These are phyloP conservation scores for Cordyceps cateniannulata DNA, from an alignment of 2,329 filamentous ascomycete genomes.

Conservation along the genomic window DNA sequence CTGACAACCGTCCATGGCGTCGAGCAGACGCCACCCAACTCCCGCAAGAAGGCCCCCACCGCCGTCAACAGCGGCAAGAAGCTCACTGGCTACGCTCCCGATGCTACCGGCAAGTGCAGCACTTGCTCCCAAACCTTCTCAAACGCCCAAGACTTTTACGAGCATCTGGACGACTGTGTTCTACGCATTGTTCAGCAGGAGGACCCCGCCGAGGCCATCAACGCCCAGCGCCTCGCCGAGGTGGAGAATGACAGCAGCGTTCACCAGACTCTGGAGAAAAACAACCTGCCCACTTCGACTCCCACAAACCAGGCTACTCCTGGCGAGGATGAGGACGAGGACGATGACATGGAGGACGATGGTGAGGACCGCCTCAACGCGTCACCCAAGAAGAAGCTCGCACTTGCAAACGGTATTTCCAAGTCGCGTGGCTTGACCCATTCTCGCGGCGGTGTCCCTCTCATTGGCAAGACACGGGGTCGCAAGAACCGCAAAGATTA, in stretches of 20 bases:
- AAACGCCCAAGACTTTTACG: conserved; percentile 96
- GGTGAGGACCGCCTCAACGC: conserved; percentile 48
- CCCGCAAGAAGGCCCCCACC: conserved; percentile 61
- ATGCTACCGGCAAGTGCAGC: conserved; percentile 89
- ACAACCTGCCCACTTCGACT: conserved; percentile 46
- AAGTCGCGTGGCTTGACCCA: conserved; percentile 70
- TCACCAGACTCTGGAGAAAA: conserved; percentile 57
- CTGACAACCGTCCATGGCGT: conserved; percentile 85
- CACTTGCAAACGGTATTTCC: conserved; percentile 50
- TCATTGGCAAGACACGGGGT: conserved; percentile 53
- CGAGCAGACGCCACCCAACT: conserved; percentile 88
- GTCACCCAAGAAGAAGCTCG: conserved; percentile 48
- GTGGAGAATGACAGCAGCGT: conserved; percentile 59
- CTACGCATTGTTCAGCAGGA: conserved; percentile 66
- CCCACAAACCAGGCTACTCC: conserved; percentile 22
- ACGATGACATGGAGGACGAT: conserved; percentile 40
- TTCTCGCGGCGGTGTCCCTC: conserved; percentile 65
- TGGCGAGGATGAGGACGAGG: conserved; percentile 48
- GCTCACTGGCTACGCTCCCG: conserved; percentile 62
- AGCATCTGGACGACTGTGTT: conserved; percentile 81
- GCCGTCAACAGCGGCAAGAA: conserved; percentile 50
- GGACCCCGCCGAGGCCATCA: conserved; percentile 63
- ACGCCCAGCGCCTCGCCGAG: conserved; percentile 58
- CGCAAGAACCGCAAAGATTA: conserved; percentile 93
- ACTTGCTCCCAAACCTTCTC: conserved; percentile 87